phyloP scores from a whole-genome alignment of 2,329 filamentous ascomycete species.

The Diaporthe nobilis region DNA sequence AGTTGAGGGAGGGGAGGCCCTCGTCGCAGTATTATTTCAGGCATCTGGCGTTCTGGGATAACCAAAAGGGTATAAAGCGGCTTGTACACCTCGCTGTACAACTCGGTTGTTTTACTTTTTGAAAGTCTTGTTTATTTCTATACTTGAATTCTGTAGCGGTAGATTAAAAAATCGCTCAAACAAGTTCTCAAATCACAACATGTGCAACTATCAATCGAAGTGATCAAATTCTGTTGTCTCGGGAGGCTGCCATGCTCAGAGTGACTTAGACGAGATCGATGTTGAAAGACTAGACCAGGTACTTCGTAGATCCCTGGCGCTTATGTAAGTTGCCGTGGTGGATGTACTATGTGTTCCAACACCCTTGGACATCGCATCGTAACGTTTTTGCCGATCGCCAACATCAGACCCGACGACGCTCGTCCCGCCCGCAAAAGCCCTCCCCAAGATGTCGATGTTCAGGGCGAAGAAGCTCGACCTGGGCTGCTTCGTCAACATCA shows the following conservation, averaged over 20 bases:
- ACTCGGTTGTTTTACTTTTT: constrained; percentile 27
- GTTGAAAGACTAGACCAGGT: background rate
- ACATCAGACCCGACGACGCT: constrained; percentile 21
- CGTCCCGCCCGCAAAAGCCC: constrained; percentile 3
- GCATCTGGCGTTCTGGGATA: constrained; percentile 42
- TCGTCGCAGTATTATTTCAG: constrained; percentile 28
- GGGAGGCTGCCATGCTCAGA: background rate
- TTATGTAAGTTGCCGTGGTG: background rate
- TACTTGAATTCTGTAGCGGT: background rate
- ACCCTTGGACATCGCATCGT: background rate
- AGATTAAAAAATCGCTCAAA: constrained; percentile 8
- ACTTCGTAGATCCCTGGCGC: background rate
- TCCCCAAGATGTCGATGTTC: constrained; percentile 83
- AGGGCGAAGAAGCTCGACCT: constrained; percentile 91
- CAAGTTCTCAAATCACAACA: background rate
- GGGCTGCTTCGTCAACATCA: constrained; percentile 88
- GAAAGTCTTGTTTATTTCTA: constrained; percentile 6
- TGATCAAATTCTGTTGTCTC: background rate
- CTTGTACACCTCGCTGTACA: constrained; percentile 32
- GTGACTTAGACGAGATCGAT: background rate
- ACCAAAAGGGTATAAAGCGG: constrained; percentile 32
- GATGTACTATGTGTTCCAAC: background rate
- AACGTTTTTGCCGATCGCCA: background rate
- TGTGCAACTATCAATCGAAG: background rate
- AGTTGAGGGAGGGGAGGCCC: background rate